Evolutionary conservation across 139 green algal genomes (phyloP), one percentile per base, ranked within the genome.

Genomic region (Chlamydomonas sp.): DNA sequence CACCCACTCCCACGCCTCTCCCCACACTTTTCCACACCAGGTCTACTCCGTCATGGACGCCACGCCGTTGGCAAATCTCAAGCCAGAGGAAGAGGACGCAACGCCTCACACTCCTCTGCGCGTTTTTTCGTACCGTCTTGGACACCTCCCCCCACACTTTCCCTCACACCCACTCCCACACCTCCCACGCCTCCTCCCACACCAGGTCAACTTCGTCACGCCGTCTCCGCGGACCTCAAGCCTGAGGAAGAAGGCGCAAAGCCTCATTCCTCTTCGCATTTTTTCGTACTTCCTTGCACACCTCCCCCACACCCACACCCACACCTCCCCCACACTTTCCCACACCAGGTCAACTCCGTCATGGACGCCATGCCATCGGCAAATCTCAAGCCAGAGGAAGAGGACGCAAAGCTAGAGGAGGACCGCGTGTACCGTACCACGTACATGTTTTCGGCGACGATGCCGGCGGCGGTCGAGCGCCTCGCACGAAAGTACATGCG

Each of bases 401-500:
- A 96, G 47, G 87, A 87, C 16, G 80, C 71, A 65, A 35, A 69
- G 48, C 74, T 92, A 50, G 88, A 92, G 33, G 54, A 68, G 6
- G 73, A 78, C 54, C 70, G 70, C 16, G 70, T 90, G 57, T 99
- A 98, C 82, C 83, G 94, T 71, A 97, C 89, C n/a, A 98, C 94
- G 29, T 97, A 97, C 83, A 99, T 99, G 95, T 99, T 99, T 77
- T 84, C 69, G 54, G 8, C 94, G 33, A 99, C 94, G 68, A 99
- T 99, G 94, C 94, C 94, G 0, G 79, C 91, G 0, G 77, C 85
- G 0, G 93, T 98, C 58, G 90, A 96, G 83, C 79, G 90, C 8
- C 84, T 96, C 16, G 94, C 94, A 5, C 81, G 85, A 24, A 95
- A 92, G 76, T 95, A 70, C 13, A 57, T 70, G 63, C 63, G 63